Percentiles rank a stretch among this genome's conserved stretches.
Conservation (phyloP, 1,284 basidiomycete genomes). For the Sutorius eximius region DNA sequence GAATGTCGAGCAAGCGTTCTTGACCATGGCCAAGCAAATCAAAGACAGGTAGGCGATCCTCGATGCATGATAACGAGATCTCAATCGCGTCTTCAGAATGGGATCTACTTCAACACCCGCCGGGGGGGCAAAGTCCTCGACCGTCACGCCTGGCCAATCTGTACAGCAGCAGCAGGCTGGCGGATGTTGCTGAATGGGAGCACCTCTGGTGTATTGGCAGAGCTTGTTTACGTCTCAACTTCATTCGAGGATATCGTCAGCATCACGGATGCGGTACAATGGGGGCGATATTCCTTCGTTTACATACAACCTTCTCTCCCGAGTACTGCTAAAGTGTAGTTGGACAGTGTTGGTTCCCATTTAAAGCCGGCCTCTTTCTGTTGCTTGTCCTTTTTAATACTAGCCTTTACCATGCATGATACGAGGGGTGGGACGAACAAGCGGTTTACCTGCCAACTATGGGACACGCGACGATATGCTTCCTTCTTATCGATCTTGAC, state of each 20-base stretch:
- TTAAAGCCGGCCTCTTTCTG: slow-evolving; percentile 28
- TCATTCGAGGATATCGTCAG: slow-evolving; percentile 27
- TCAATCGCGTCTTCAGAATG: slow-evolving; percentile 52
- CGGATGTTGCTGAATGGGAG: slow-evolving; percentile 51
- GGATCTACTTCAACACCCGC: slow-evolving; percentile 71
- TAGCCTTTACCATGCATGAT: slow-evolving; percentile 16
- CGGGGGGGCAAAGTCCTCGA: slow-evolving; percentile 68
- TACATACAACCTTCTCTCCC: slow-evolving; percentile 33
- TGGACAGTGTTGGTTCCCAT: slow-evolving; percentile 29
- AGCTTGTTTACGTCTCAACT: slow-evolving; percentile 15
- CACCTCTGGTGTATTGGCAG: slow-evolving; percentile 19
- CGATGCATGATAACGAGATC: not conserved
- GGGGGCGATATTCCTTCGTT: slow-evolving; percentile 35
- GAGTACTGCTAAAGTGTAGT: slow-evolving; percentile 27
- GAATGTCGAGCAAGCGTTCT: slow-evolving; percentile 99
- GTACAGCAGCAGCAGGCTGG: slow-evolving; percentile 53
- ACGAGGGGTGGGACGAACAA: not conserved
- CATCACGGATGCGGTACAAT: slow-evolving; percentile 34
- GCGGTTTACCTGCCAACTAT: not conserved
- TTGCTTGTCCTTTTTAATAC: slow-evolving; percentile 34
- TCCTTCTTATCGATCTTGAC: slow-evolving; percentile 28
- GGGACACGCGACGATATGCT: slow-evolving; percentile 3
- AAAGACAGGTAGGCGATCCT: slow-evolving; percentile 78
- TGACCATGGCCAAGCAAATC: slow-evolving; percentile 99
- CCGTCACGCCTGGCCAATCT: slow-evolving; percentile 51